phyloP scores from a whole-genome alignment of 202 grass and related monocot species.

The Carex sylvatica region DNA sequence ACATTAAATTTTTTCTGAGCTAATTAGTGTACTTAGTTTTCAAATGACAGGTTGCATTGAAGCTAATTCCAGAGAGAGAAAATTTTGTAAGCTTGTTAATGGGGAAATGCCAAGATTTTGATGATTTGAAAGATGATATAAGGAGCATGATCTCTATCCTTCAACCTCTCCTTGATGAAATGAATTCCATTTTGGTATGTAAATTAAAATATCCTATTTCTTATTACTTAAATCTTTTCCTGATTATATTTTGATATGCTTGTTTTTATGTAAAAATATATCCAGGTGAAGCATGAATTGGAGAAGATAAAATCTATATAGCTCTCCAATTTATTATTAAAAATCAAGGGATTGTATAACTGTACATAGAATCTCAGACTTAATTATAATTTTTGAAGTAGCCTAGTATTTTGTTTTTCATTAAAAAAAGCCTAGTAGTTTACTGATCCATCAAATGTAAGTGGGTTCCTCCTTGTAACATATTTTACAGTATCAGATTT shows the following conservation, averaged over 20 bases:
- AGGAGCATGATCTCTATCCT: conserved; percentile 39
- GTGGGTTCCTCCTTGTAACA: conserved; percentile 3
- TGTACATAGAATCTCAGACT: conserved; percentile 7
- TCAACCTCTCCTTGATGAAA: conserved; percentile 62
- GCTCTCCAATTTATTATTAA: neutral
- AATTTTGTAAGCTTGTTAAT: conserved; percentile 55
- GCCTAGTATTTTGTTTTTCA: neutral
- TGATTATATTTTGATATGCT: conserved; percentile 22
- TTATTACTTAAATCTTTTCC: neutral
- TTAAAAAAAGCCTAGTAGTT: no score
- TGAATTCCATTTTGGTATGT: conserved; percentile 56
- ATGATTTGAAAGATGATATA: conserved; percentile 54
- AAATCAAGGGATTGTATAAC: neutral
- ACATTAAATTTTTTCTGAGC: neutral
- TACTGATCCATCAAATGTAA: conserved; percentile 15
- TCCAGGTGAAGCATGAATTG: conserved; percentile 55
- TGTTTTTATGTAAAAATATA: conserved; percentile 17
- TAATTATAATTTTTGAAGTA: neutral
- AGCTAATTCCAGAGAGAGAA: conserved; percentile 71
- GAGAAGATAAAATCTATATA: conserved; percentile 63
- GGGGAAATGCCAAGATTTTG: conserved; percentile 48
- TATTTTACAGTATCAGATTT: neutral
- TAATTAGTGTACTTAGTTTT: conserved; percentile 38
- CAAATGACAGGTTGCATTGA: conserved; percentile 59
- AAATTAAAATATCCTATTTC: neutral